Evolutionary conservation across 768 basidiomycete genomes (phyloP).

Genomic region (Xanthoconium purpureum): DNA sequence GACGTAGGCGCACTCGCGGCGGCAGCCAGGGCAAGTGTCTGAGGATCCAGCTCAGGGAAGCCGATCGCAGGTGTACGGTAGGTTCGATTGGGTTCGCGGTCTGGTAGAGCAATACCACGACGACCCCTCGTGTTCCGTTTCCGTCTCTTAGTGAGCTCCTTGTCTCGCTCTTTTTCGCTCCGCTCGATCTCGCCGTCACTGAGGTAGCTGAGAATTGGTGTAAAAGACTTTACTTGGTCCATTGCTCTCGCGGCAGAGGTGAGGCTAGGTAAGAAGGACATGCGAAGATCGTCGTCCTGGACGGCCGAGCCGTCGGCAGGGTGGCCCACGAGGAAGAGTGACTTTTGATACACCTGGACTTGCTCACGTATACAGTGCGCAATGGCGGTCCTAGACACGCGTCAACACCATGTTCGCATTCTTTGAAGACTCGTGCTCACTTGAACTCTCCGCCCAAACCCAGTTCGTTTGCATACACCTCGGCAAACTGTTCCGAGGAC

Average conservation of each 20-base stretch:
- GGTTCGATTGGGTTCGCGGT: conserved; percentile 89
- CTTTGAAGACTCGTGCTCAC: conserved; percentile 41
- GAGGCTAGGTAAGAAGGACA: conserved; percentile 84
- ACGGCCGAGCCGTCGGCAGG: conserved; percentile 74
- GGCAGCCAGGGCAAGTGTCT: conserved; percentile 62
- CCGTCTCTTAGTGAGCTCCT: conserved; percentile 81
- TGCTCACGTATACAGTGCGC: conserved; percentile 96
- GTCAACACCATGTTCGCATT: conserved; percentile 10
- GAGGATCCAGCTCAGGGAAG: conserved; percentile 75
- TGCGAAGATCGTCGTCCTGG: conserved; percentile 87
- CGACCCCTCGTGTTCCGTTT: conserved; percentile 82
- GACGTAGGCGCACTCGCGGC: conserved; percentile 67
- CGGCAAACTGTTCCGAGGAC: conserved; percentile 91
- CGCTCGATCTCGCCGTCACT: conserved; percentile 86
- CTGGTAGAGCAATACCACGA: conserved; percentile 80
- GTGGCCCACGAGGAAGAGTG: conserved; percentile 86
- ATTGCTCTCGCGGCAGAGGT: conserved; percentile 65
- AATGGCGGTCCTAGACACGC: conserved; percentile 75
- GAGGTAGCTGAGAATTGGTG: conserved; percentile 86
- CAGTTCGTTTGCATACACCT: conserved; percentile 79
- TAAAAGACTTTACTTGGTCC: conserved; percentile 77
- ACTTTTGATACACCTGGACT: conserved; percentile 87
- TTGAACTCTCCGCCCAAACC: conserved; percentile 91
- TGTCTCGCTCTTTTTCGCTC: conserved; percentile 90
- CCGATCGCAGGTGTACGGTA: conserved; percentile 87